Evolutionary conservation across 345 rosid species (phyloP), one percentile per base, ranked within the genome.

Genomic region (Arabidopsis arenosa): DNA sequence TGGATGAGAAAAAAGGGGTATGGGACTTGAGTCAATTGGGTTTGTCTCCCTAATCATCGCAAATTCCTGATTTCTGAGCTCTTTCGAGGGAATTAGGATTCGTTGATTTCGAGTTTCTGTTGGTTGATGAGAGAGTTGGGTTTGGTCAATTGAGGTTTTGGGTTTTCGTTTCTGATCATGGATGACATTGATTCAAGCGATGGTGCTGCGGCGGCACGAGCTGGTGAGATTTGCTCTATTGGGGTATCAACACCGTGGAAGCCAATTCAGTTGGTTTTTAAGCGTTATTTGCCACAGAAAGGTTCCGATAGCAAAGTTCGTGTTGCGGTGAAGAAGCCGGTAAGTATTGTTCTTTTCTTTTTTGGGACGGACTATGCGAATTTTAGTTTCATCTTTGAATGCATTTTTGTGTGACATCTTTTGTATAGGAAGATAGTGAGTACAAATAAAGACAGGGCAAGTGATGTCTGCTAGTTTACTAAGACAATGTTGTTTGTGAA

Each of bases 11-110:
- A 72, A 57, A 79, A 70, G 72, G 78, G 83, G 68, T 55, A 87
- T 85, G 95, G 95, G 92, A 85, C 87, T 89, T 53, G 80, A 90
- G 80, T 89, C 92, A 57, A 88, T 82, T 62, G 97, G 97, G 72
- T 79, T 28, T 28, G 65, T 71, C 79, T 79, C 49, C 55, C 57
- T 72, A 65, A 66, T 72, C 66, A 57, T 79, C 69, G 21, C 61
- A 60, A 33, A 76, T 44, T 73, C 63, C 36, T 37, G 67, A 65
- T 74, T 81, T 74, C 66, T 66, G 48, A 70, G 48, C 58, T 81
- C 76, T 28, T 43, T 28, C 40, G 6, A 15, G 36, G 71, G 68
- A 49, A 45, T 2, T 75, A 23, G 54, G 49, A 70, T 82, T 63
- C 74, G 59, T 84, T 41, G 64, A 23, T 71, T 7, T 52, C 14